Conservation (phyloP, 352 stramenopile species). For the Poterioochromonas sp. region DNA sequence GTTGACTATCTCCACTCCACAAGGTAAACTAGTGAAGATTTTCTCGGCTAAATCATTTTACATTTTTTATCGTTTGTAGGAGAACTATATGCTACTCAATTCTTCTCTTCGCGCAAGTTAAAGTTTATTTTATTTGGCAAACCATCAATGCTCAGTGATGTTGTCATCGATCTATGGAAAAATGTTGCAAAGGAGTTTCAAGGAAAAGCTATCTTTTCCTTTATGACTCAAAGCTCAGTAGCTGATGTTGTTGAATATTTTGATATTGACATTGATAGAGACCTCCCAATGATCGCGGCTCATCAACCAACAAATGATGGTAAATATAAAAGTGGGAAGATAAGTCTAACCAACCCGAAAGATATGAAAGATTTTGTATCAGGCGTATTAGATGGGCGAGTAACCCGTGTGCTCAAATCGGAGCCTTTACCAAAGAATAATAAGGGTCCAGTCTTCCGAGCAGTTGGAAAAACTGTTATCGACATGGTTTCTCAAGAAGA, state of each 20-base stretch:
- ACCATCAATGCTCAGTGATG: background rate
- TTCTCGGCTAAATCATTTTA: no score
- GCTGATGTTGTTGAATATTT: constrained; percentile 29
- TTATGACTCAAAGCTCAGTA: background rate
- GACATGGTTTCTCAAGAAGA: background rate
- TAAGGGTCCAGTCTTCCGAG: background rate
- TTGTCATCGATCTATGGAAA: background rate
- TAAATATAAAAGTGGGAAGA: background rate
- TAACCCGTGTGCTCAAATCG: background rate
- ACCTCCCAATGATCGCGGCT: background rate
- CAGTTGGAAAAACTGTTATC: constrained; percentile 3
- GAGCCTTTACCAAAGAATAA: background rate
- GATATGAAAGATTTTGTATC: constrained; percentile 1
- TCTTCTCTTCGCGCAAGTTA: constrained; percentile 4
- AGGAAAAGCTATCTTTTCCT: constrained; percentile 22
- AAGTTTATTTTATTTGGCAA: constrained; percentile 2
- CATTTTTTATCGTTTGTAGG: background rate
- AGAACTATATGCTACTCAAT: constrained; percentile 23
- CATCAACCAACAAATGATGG: background rate
- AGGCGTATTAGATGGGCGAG: background rate
- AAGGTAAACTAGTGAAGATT: background rate
- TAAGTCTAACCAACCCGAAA: background rate
- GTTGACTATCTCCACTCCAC: background rate
- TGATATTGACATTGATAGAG: background rate
- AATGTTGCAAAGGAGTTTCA: background rate